phyloP scores from a whole-genome alignment of 2,329 filamentous ascomycete genomes.

The Epichloe coenophiala region DNA sequence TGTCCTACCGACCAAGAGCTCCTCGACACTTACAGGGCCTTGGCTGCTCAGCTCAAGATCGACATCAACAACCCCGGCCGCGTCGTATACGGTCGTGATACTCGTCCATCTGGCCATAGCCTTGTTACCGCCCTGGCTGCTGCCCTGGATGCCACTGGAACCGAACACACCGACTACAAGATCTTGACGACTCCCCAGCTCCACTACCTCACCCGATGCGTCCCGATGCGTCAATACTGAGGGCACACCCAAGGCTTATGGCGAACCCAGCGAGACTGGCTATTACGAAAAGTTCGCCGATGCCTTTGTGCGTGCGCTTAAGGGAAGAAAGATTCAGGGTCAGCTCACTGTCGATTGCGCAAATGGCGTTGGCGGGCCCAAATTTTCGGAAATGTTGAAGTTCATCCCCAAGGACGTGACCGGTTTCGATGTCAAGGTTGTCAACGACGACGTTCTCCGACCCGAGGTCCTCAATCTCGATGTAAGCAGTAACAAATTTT shows the following conservation, averaged over 20 bases:
- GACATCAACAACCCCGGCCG: slow-evolving; percentile 57
- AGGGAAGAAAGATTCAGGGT: slow-evolving; percentile 60
- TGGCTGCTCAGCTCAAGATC: slow-evolving; percentile 65
- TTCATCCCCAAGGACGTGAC: slow-evolving; percentile 58
- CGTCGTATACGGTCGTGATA: slow-evolving; percentile 86
- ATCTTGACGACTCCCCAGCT: slow-evolving; percentile 94
- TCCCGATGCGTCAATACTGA: slow-evolving; percentile 83
- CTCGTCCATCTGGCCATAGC: slow-evolving; percentile 76
- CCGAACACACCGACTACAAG: slow-evolving; percentile 72
- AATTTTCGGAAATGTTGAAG: slow-evolving; percentile 76
- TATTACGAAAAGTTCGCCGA: slow-evolving; percentile 88
- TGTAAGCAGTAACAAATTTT: slow-evolving; percentile 33
- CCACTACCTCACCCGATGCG: slow-evolving; percentile 89
- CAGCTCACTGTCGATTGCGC: slow-evolving; percentile 82
- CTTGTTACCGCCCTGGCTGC: slow-evolving; percentile 69
- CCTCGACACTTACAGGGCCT: slow-evolving; percentile 58
- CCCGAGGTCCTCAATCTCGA: slow-evolving; percentile 82
- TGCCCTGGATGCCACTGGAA: slow-evolving; percentile 62
- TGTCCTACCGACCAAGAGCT: slow-evolving; percentile 62
- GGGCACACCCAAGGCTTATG: slow-evolving; percentile 75
- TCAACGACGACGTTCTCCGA: slow-evolving; percentile 87
- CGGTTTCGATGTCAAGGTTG: slow-evolving; percentile 66
- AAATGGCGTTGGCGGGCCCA: slow-evolving; percentile 91
- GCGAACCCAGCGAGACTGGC: slow-evolving; percentile 74
- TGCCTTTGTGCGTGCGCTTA: slow-evolving; percentile 75